phyloP scores from a whole-genome alignment of 2,329 filamentous ascomycete species.

The Stagonosporopsis cucurbitacearum region DNA sequence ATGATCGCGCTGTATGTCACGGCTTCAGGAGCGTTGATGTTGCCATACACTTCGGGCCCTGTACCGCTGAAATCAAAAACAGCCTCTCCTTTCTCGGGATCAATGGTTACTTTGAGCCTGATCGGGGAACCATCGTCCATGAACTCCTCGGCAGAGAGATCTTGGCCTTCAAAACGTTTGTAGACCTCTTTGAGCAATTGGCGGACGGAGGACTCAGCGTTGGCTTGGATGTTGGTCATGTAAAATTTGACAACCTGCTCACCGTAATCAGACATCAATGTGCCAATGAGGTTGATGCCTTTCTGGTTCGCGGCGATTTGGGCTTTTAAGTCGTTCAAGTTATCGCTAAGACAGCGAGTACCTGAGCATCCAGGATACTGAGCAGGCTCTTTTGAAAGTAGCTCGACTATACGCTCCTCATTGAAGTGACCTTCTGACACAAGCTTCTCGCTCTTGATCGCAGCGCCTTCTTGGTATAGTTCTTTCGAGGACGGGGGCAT shows the following conservation, averaged over 20 bases:
- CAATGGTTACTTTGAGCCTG: slow-evolving; percentile 74
- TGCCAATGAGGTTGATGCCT: slow-evolving; percentile 77
- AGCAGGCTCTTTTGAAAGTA: slow-evolving; percentile 76
- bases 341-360: slow-evolving; percentile 80
- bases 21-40: slow-evolving; percentile 81
- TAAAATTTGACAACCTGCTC: slow-evolving; percentile 81
- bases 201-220: slow-evolving; percentile 78
- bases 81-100: slow-evolving; percentile 75
- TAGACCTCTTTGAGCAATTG: slow-evolving; percentile 75
- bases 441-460: slow-evolving; percentile 67
- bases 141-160: slow-evolving; percentile 77
- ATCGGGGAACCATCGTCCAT: slow-evolving; percentile 90
- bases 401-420: slow-evolving; percentile 74
- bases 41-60: slow-evolving; percentile 78
- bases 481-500: slow-evolving; percentile 79
- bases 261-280: slow-evolving; percentile 78
- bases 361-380: slow-evolving; percentile 78
- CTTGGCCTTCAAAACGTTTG: slow-evolving; percentile 70
- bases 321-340: slow-evolving; percentile 84
- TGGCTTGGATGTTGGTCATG: slow-evolving; percentile 82
- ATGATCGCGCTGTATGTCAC: slow-evolving; percentile 86
- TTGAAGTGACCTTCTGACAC: slow-evolving; percentile 80
- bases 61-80: slow-evolving; percentile 81
- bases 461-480: slow-evolving; percentile 63
- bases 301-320: slow-evolving; percentile 88